These are phyloP conservation scores for Spergularia bocconei DNA, from an alignment of 148 eudicot genomes.

Conservation along the genomic window DNA sequence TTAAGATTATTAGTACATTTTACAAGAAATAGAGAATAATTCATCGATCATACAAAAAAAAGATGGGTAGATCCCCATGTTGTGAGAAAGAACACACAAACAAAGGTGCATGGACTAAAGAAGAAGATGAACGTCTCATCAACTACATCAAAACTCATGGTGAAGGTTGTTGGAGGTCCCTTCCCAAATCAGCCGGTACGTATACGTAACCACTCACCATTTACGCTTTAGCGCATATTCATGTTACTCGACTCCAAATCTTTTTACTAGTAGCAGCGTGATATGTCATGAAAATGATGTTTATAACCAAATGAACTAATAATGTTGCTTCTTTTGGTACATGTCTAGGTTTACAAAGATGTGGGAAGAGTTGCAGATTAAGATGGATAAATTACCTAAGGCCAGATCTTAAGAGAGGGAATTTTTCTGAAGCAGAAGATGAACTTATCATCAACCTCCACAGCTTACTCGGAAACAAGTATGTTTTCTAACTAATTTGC, in stretches of 20 bases:
- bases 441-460: constrained; percentile 48
- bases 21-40: not conserved
- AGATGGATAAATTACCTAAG: constrained; percentile 50
- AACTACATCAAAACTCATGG: constrained; percentile 46
- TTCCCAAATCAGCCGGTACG: constrained; percentile 50
- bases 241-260: not conserved
- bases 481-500: not conserved
- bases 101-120: constrained; percentile 63
- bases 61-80: constrained; percentile 49
- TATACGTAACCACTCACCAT: not conserved
- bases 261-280: not conserved
- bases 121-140: constrained; percentile 50
- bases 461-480: constrained; percentile 44
- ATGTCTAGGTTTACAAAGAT: constrained; percentile 41
- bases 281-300: not conserved
- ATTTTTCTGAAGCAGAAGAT: constrained; percentile 43
- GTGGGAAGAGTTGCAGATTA: constrained; percentile 50
- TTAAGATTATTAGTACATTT: not conserved
- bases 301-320: not conserved
- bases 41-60: not conserved
- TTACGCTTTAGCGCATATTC: too few relatives aligned
- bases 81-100: constrained; percentile 52
- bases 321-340: not conserved
- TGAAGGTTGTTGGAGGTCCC: constrained; percentile 60
- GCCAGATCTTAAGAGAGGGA: constrained; percentile 52